These are phyloP conservation scores for Hyaloperonospora arabidopsidis DNA, from an alignment of 352 stramenopile genomes.

Conservation along the genomic window DNA sequence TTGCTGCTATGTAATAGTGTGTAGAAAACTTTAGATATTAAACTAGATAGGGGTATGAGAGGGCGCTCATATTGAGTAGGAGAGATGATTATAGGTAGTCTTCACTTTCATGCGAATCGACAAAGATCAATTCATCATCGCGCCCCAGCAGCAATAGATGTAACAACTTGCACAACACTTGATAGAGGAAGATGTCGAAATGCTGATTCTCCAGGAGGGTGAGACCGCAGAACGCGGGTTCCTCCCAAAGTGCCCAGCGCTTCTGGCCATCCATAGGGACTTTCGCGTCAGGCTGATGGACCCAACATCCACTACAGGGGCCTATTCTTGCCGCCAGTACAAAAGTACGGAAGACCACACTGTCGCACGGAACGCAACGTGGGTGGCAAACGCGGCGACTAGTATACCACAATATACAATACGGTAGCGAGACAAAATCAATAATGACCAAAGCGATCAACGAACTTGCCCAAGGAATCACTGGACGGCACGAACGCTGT, in stretches of 20 bases:
- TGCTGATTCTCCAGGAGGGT: slow-evolving; percentile 69
- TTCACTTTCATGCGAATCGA: slow-evolving; percentile 39
- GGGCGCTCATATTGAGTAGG: slow-evolving; percentile 67
- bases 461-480: background rate
- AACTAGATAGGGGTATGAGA: no score
- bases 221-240: slow-evolving; percentile 50
- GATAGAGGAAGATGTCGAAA: slow-evolving; percentile 46
- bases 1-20: no score
- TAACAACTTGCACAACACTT: background rate
- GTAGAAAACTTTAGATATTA: no score
- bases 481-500: background rate
- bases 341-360: slow-evolving; percentile 56
- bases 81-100: slow-evolving; percentile 56
- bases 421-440: background rate
- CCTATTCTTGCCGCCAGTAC: slow-evolving; percentile 50
- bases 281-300: slow-evolving; percentile 73
- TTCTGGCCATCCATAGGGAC: slow-evolving; percentile 57
- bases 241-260: slow-evolving; percentile 69
- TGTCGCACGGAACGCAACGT: slow-evolving; percentile 42
- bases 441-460: background rate
- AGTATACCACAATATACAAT: background rate
- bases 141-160: slow-evolving; percentile 4
- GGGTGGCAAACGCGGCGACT: slow-evolving; percentile 58
- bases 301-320: slow-evolving; percentile 62
- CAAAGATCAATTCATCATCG: slow-evolving; percentile 36